phyloP scores from a whole-genome alignment of 495 filamentous ascomycete species.

The Amniculicola lignicola region DNA sequence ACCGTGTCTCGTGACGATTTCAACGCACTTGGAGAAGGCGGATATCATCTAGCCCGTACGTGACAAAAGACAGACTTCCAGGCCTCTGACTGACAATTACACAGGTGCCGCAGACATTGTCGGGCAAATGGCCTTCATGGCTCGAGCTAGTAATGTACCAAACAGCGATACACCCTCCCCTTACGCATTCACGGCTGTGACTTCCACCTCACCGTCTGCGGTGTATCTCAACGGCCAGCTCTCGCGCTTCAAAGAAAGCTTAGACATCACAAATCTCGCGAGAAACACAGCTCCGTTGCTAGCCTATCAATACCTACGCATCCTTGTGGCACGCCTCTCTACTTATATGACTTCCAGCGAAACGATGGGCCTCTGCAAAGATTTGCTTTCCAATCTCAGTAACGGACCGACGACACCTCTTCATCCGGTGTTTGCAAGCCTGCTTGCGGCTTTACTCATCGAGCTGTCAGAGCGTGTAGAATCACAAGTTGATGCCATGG shows the following conservation, averaged over 20 bases:
- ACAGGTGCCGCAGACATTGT: slow-evolving; percentile 26
- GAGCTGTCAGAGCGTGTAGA: slow-evolving; percentile 30
- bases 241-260: slow-evolving; percentile 16
- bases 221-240: slow-evolving; percentile 29
- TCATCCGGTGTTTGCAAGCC: slow-evolving; percentile 29
- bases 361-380: slow-evolving; percentile 14
- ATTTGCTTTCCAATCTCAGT: slow-evolving; percentile 19
- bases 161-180: slow-evolving; percentile 23
- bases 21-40: slow-evolving; percentile 21
- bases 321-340: slow-evolving; percentile 23
- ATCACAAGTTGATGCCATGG: slow-evolving; percentile 29
- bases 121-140: slow-evolving; percentile 23
- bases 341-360: slow-evolving; percentile 10
- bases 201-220: slow-evolving; percentile 4
- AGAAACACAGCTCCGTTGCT: slow-evolving; percentile 21
- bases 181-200: slow-evolving; percentile 15
- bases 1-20: slow-evolving; percentile 21
- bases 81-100: not conserved
- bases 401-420: slow-evolving; percentile 17
- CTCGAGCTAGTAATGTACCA: slow-evolving; percentile 16
- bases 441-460: slow-evolving; percentile 24
- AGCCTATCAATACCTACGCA: slow-evolving; percentile 25
- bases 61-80: no score
- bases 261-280: slow-evolving; percentile 22
- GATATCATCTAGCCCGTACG: slow-evolving; percentile 30